Evolutionary conservation across 176 grass and related monocot species (phyloP).

Genomic region (Zea mays): Zm-B73-REFERENCE-NAM-5.0 NC_050103.1:67037501-67038000

Average conservation of each 20-base stretch:
- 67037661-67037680: not conserved
- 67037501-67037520: constrained; percentile 35
- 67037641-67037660: not conserved
- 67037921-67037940: not conserved
- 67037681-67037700: not conserved
- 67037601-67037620: not conserved
- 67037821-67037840: not conserved
- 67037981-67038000: not conserved
- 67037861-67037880: not conserved
- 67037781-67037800: constrained; percentile 49
- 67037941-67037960: constrained; percentile 12
- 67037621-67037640: not conserved
- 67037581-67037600: constrained; percentile 12
- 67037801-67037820: not conserved
- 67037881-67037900: not conserved
- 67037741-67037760: constrained; percentile 14
- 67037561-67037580: constrained; percentile 16
- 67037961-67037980: constrained; percentile 22
- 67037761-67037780: constrained; percentile 47
- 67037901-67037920: too few relatives aligned
- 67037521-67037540: constrained; percentile 23
- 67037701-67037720: not conserved
- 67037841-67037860: not conserved
- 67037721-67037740: constrained; percentile 35
- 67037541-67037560: constrained; percentile 53